Conservation (phyloP, 495 filamentous ascomycete species). For the Penicillium mononematosum region DNA sequence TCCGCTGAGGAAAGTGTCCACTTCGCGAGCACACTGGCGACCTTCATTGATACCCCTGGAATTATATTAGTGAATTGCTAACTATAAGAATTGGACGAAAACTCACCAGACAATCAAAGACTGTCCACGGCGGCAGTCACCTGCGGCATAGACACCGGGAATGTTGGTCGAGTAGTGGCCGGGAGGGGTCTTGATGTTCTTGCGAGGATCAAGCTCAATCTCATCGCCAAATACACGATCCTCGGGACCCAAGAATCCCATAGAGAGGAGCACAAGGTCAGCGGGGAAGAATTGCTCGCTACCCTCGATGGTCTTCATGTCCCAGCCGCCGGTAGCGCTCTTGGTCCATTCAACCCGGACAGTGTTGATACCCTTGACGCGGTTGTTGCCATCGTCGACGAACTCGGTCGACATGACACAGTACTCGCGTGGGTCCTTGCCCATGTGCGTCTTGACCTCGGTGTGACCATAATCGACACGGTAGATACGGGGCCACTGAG, state of each 20-base stretch:
- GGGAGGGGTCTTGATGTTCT: conserved; percentile 95
- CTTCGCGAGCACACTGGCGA: conserved; percentile 88
- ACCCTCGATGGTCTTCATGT: conserved; percentile 97
- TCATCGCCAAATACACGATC: conserved; percentile 80
- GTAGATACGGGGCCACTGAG: conserved; percentile 98
- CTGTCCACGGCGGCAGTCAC: conserved; percentile 95
- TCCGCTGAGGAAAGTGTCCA: conserved; percentile 83
- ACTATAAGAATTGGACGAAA: neutral
- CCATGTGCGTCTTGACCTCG: conserved; percentile 96
- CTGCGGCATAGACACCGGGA: conserved; percentile 88
- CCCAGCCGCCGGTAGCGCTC: conserved; percentile 87
- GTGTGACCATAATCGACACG: conserved; percentile 96
- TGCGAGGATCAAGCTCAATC: conserved; percentile 88
- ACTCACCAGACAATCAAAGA: conserved; percentile 96
- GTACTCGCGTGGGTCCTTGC: conserved; percentile 96
- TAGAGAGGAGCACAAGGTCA: conserved; percentile 92
- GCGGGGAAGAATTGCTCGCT: conserved; percentile 97
- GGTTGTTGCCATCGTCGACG: conserved; percentile 83
- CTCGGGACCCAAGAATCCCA: conserved; percentile 98
- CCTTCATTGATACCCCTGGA: conserved; percentile 98
- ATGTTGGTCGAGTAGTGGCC: conserved; percentile 89
- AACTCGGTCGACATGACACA: conserved; percentile 99
- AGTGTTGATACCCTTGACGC: conserved; percentile 96
- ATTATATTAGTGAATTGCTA: conserved; percentile 15
- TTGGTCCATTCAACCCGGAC: conserved; percentile 97